phyloP scores from a whole-genome alignment of 2,329 filamentous ascomycete genomes.

The Verticillium albo-atrum region DNA sequence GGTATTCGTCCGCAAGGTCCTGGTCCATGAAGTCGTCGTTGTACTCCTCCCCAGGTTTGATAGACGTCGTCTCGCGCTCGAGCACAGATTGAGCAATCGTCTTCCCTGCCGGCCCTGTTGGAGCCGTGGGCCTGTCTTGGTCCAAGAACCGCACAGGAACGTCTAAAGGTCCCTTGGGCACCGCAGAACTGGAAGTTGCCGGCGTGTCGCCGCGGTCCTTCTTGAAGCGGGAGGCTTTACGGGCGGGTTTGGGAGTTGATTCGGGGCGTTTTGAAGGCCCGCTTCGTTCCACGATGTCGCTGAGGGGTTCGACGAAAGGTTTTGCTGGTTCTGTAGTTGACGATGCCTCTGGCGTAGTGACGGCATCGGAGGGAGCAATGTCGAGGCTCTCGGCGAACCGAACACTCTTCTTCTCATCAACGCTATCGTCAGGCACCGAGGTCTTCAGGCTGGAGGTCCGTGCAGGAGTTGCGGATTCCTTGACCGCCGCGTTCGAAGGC shows the following conservation, averaged over 20 bases:
- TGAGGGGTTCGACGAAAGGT: slow-evolving; percentile 40
- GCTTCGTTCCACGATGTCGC: slow-evolving; percentile 48
- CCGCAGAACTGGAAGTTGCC: slow-evolving; percentile 6
- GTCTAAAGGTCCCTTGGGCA: slow-evolving; percentile 39
- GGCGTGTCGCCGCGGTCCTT: slow-evolving; percentile 26
- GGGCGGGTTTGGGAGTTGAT: slow-evolving; percentile 16
- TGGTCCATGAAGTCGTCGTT: slow-evolving; percentile 67
- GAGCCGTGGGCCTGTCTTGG: slow-evolving; percentile 30
- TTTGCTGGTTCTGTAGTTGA: slow-evolving; percentile 13
- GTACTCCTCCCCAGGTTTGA: background rate
- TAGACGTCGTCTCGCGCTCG: slow-evolving; percentile 38
- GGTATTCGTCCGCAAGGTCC: slow-evolving; percentile 78
- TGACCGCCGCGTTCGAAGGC: background rate
- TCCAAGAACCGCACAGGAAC: slow-evolving; percentile 35
- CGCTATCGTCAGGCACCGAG: slow-evolving; percentile 7
- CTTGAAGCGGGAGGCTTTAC: slow-evolving; percentile 49
- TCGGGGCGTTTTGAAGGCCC: slow-evolving; percentile 13
- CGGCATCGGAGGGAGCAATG: slow-evolving; percentile 46
- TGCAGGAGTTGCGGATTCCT: background rate
- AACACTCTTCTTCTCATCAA: slow-evolving; percentile 61
- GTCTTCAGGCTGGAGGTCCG: slow-evolving; percentile 8
- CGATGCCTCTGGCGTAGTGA: slow-evolving; percentile 16
- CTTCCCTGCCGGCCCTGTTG: slow-evolving; percentile 44
- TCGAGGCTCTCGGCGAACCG: slow-evolving; percentile 75
- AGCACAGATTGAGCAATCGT: slow-evolving; percentile 58